phyloP scores from a whole-genome alignment of 345 rosid species.

The Lepidium didymum region DNA sequence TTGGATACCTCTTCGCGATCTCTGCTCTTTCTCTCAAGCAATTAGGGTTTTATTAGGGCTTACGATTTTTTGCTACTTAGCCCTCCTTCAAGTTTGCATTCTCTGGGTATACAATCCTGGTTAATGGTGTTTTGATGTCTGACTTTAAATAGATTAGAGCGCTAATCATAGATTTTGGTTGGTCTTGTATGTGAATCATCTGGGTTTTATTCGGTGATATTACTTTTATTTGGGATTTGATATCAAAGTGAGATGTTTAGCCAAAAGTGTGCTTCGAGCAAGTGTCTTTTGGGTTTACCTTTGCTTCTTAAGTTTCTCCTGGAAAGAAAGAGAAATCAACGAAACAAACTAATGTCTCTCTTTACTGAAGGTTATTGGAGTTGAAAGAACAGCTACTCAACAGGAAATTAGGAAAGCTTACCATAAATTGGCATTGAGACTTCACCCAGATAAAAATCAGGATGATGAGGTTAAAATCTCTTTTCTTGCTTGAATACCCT shows the following conservation, averaged over 20 bases:
- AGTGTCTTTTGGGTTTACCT: not conserved
- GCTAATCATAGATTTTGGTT: not conserved
- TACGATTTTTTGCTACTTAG: not conserved
- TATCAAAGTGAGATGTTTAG: not conserved
- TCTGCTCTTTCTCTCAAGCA: not conserved
- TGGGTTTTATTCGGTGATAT: not conserved
- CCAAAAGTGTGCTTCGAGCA: not conserved
- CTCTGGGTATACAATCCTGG: not conserved
- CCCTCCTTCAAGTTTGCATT: not conserved
- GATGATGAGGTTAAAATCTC: conserved; percentile 50
- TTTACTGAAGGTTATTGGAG: conserved; percentile 56
- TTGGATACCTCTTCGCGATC: not conserved
- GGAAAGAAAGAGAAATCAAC: not conserved
- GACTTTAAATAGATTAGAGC: not conserved
- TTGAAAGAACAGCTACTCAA: conserved; percentile 54
- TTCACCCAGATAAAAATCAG: conserved; percentile 85
- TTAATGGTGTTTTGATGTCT: not conserved
- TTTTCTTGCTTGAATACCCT: not conserved
- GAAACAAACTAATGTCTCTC: not conserved
- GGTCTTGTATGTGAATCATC: not conserved
- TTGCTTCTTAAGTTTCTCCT: no score
- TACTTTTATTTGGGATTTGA: not conserved
- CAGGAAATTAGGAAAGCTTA: conserved; percentile 85
- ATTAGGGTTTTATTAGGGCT: not conserved
- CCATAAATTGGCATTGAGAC: conserved; percentile 66